Base-by-base conservation (phyloP, 306 rosid species). In the Trifolium fragiferum region DNA sequence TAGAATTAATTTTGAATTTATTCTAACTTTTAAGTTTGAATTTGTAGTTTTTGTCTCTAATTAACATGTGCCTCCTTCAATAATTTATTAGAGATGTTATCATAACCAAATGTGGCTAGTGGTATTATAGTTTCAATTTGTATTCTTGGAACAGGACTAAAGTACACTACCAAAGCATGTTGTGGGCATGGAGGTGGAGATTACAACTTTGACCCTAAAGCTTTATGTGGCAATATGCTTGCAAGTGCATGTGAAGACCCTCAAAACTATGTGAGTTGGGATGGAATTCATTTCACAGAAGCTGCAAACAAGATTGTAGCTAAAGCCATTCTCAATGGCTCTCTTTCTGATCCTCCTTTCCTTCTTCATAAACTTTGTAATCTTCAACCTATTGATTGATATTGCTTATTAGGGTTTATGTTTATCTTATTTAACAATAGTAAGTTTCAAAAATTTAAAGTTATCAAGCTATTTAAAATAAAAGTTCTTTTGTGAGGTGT, bases 201-300 rank as follows among this genome's bases (percentile, higher is more conserved):
- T 58, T 79, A 89, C 77, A 93, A 93, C 69, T 90, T 70, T 80
- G 76, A 93, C 3, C 87, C 85, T 9, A 82, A 18, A 60, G 55
- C 81, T 23, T 47, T 74, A 14, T 93, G 97, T 74, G 97, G 95
- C 7, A 79, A 89, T 20, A 77, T 81, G 74, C 63, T 80, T 38
- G 93, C 97, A 80, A 82, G 70, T 60, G 92, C 92, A n/a, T 86
- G 97, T 46, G 68, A 75, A 54, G 97, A 93, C 47, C 98, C 98
- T 0, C 71, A 83, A 25, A 85, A 86, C 78, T 87, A 89, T 57
- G 93, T 90, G 50, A 87, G 97, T 71, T 93, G 95, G 95, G 98
- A 93, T 82, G 98, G 98, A 19, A 75, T 90, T 10, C 98, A 93
- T 81, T 81, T 91, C 61, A 89, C 95, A 30, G 97, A 93, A 79